A percentile compares a stretch with the other conserved stretches of the same genome.
Evolutionary conservation across 2,329 filamentous ascomycete genomes (phyloP).

Genomic region (Podosphaera aphanis): DNA sequence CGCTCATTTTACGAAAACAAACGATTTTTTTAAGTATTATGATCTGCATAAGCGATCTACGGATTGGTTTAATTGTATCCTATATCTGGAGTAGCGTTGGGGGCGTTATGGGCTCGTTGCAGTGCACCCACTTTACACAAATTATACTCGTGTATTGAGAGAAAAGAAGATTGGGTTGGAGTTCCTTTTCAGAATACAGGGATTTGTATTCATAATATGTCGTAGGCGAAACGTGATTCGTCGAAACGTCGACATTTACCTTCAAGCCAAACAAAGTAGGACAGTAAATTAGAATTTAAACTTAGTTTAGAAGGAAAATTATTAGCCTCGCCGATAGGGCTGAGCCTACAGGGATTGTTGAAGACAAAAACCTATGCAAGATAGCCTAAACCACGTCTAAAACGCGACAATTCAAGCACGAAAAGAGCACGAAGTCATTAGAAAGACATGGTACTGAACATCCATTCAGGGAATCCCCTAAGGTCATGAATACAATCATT

Average conservation of each 20-base stretch:
- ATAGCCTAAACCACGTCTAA: no score
- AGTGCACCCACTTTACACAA: neutral
- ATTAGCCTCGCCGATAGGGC: conserved; percentile 3
- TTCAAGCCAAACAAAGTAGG: neutral
- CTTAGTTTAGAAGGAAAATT: conserved; percentile 4
- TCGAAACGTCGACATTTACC: neutral
- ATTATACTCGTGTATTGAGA: neutral
- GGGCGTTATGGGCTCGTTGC: conserved; percentile 7
- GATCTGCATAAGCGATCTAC: conserved; percentile 29
- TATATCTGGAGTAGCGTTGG: conserved; percentile 11
- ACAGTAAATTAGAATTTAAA: neutral
- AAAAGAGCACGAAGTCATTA: neutral
- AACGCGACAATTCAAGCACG: neutral
- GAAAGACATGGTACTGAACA: neutral
- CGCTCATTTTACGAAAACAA: conserved; percentile 17
- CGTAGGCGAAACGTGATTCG: neutral
- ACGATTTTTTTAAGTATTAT: conserved; percentile 18
- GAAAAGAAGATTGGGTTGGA: neutral
- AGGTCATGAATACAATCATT: neutral
- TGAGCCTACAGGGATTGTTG: neutral
- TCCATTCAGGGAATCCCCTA: neutral
- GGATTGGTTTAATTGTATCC: conserved; percentile 12
- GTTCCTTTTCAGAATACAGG: neutral
- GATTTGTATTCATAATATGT: neutral
- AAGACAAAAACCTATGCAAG: no score